Evolutionary conservation across 2,329 filamentous ascomycete species (phyloP).

Genomic region (Raffaelea ambrosiae): DNA sequence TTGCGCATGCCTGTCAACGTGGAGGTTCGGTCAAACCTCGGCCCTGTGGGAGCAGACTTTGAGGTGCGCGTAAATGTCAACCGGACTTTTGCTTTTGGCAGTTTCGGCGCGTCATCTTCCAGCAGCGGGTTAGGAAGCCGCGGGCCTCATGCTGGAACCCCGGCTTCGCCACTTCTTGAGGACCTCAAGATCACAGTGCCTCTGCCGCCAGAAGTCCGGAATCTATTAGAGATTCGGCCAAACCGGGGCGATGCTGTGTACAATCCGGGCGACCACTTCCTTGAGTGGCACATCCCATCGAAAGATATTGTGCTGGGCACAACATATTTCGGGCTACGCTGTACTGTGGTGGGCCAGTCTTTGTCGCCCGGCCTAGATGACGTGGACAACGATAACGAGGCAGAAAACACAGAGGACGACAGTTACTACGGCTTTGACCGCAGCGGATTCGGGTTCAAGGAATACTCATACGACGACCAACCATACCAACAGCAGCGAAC

Average conservation of each 20-base stretch:
- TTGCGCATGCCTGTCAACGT: slow-evolving; percentile 76
- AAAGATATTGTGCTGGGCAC: slow-evolving; percentile 65
- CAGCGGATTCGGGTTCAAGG: slow-evolving; percentile 43
- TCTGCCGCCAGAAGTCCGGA: slow-evolving; percentile 69
- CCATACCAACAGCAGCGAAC: slow-evolving; percentile 35
- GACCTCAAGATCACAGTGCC: slow-evolving; percentile 72
- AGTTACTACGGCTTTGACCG: slow-evolving; percentile 32
- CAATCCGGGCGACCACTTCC: slow-evolving; percentile 57
- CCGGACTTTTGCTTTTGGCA: slow-evolving; percentile 54
- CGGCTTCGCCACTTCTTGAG: slow-evolving; percentile 57
- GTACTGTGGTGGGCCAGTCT: slow-evolving; percentile 63
- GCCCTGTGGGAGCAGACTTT: slow-evolving; percentile 70
- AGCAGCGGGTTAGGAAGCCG: slow-evolving; percentile 23
- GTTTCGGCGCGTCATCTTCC: slow-evolving; percentile 23
- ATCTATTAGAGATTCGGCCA: slow-evolving; percentile 72
- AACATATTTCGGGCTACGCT: slow-evolving; percentile 65
- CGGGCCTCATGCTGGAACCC: slow-evolving; percentile 42
- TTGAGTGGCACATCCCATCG: slow-evolving; percentile 77
- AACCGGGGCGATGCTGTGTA: slow-evolving; percentile 79
- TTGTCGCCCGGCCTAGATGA: slow-evolving; percentile 22
- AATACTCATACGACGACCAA: slow-evolving; percentile 44
- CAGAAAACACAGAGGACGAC: slow-evolving; percentile 32
- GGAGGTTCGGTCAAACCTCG: slow-evolving; percentile 74
- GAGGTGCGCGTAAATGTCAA: slow-evolving; percentile 72
- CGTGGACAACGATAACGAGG: slow-evolving; percentile 37